Evolutionary conservation across 306 rosid species (phyloP).

Genomic region (Sechiopsis laciniata): DNA sequence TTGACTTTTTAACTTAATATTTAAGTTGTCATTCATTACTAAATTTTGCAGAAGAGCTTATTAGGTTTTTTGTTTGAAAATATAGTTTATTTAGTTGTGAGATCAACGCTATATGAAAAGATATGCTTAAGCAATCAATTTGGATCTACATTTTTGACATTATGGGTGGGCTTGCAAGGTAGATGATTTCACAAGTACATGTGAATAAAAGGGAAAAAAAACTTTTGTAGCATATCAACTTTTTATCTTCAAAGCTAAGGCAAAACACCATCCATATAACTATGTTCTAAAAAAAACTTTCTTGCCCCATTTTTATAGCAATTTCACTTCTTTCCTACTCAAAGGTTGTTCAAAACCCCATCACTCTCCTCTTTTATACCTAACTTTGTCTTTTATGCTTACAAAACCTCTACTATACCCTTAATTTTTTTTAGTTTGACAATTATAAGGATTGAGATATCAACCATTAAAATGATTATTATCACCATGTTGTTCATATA

Average conservation of each 20-base stretch:
- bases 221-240: not conserved
- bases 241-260: slow-evolving; percentile 74
- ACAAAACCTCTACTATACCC: not conserved
- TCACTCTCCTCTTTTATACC: slow-evolving; percentile 26
- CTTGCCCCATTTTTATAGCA: slow-evolving; percentile 13
- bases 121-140: slow-evolving; percentile 16
- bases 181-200: slow-evolving; percentile 13
- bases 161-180: slow-evolving; percentile 5
- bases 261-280: slow-evolving; percentile 6
- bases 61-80: too few species aligned
- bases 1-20: not conserved
- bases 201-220: not conserved
- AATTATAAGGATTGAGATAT: too few species aligned
- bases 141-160: slow-evolving; percentile 10
- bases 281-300: slow-evolving; percentile 18
- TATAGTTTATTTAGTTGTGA: too few species aligned
- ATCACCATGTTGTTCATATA: too few species aligned
- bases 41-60: too few species aligned
- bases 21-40: too few species aligned
- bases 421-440: too few species aligned
- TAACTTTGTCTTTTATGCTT: slow-evolving; percentile 20
- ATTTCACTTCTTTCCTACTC: slow-evolving; percentile 62
- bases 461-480: too few species aligned
- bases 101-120: not conserved
- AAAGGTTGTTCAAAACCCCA: slow-evolving; percentile 28